These are phyloP conservation scores for Neurospora terricola DNA, from an alignment of 495 filamentous ascomycete species.

Conservation along the genomic window DNA sequence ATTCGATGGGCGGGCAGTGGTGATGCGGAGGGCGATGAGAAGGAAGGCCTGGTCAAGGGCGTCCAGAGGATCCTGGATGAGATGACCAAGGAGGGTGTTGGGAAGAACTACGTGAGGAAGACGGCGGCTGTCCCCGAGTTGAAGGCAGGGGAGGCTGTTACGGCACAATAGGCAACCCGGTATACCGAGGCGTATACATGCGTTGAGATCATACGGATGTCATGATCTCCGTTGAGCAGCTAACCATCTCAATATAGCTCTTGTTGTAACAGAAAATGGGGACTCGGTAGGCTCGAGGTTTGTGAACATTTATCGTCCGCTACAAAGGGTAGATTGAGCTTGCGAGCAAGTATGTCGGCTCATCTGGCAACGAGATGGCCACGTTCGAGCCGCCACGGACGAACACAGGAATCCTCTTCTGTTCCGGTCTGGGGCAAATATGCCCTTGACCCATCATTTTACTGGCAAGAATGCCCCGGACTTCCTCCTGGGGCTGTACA, in stretches of 20 bases:
- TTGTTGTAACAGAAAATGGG: background rate
- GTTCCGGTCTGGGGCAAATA: background rate
- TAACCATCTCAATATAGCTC: background rate
- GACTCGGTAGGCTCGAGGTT: background rate
- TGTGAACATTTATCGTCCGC: background rate
- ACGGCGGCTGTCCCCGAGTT: background rate
- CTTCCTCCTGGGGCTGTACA: background rate
- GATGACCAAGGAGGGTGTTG: slow-evolving; percentile 20
- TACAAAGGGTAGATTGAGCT: background rate
- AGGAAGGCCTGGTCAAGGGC: slow-evolving; percentile 58
- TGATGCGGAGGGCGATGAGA: slow-evolving; percentile 57
- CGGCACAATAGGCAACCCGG: background rate
- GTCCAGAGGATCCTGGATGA: slow-evolving; percentile 60
- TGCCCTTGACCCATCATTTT: background rate
- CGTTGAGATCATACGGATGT: background rate
- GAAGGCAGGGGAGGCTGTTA: background rate
- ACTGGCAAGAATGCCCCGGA: background rate
- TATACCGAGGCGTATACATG: background rate
- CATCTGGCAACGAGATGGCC: background rate
- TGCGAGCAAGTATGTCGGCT: background rate
- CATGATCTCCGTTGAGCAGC: background rate
- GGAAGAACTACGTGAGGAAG: slow-evolving; percentile 8
- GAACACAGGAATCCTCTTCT: background rate
- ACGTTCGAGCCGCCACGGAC: background rate
- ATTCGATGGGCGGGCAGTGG: slow-evolving; percentile 95